Conservation (phyloP, 352 stramenopile genomes). For the Phytophthora ohioensis region DNA sequence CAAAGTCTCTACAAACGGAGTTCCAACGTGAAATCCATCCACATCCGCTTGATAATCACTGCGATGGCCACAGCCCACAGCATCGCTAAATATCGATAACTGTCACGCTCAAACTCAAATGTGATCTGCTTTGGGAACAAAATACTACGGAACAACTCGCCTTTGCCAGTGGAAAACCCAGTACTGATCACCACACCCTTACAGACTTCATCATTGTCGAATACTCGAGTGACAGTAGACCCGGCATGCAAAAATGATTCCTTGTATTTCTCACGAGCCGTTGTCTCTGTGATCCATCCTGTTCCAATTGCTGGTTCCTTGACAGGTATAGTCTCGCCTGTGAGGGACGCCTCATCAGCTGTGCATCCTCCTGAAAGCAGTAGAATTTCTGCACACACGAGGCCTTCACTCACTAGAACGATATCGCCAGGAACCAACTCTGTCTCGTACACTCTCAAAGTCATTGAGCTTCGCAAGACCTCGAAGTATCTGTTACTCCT, state of each 20-base stretch:
- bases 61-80: conserved; percentile 53
- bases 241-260: conserved; percentile 46
- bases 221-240: conserved; percentile 38
- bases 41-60: conserved; percentile 61
- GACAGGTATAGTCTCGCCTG: conserved; percentile 52
- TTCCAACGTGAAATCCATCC: conserved; percentile 23
- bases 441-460: conserved; percentile 33
- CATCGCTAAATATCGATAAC: conserved; percentile 65
- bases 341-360: conserved; percentile 58
- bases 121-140: conserved; percentile 61
- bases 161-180: conserved; percentile 66
- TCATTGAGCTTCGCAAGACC: conserved; percentile 37
- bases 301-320: conserved; percentile 41
- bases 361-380: conserved; percentile 53
- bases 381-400: conserved; percentile 51
- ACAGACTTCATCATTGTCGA: conserved; percentile 15
- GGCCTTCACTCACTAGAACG: conserved; percentile 39
- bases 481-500: conserved; percentile 44
- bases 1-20: conserved; percentile 39
- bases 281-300: conserved; percentile 36
- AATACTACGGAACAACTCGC: conserved; percentile 73
- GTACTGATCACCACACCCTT: conserved; percentile 61
- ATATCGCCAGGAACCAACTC: conserved; percentile 64
- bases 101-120: conserved; percentile 76
- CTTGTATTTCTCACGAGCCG: conserved; percentile 38